Evolutionary conservation across 139 green algal species (phyloP).

Genomic region (Spirogloea muscicola): DNA sequence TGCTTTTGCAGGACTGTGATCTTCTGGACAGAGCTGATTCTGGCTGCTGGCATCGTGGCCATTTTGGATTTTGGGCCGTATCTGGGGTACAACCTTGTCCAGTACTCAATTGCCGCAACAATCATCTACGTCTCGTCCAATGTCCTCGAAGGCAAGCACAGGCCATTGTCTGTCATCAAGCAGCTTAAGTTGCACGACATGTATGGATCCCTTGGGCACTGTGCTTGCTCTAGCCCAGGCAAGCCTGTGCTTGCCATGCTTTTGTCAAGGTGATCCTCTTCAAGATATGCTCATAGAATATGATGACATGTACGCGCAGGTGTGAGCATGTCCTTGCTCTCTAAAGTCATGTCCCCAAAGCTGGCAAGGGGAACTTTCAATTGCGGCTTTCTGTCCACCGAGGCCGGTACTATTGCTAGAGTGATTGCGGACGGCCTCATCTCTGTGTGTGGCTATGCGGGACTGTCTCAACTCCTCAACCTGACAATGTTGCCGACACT

Average conservation of each 20-base stretch:
- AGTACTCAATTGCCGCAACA: constrained; percentile 33
- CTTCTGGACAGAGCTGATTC: constrained; percentile 29
- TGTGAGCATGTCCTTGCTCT: constrained; percentile 47
- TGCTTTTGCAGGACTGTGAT: constrained; percentile 27
- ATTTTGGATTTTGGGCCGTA: background rate
- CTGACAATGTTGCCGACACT: constrained; percentile 32
- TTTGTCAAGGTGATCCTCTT: no score
- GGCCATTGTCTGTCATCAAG: no score
- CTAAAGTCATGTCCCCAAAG: constrained; percentile 41
- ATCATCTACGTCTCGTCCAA: constrained; percentile 36
- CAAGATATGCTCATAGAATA: no score
- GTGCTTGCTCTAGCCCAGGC: no score
- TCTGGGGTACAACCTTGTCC: constrained; percentile 18
- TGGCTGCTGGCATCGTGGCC: constrained; percentile 17
- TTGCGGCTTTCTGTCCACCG: constrained; percentile 45
- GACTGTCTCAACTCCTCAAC: constrained; percentile 15
- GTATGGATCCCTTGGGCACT: no score
- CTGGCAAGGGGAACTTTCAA: constrained; percentile 45
- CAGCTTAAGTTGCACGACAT: no score
- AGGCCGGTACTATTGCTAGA: constrained; percentile 41
- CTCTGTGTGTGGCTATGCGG: constrained; percentile 11
- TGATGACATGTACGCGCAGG: constrained; percentile 27
- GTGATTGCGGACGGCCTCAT: constrained; percentile 38
- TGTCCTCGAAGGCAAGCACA: constrained; percentile 33
- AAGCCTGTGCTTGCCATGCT: no score